Conservation (phyloP, 2,329 filamentous ascomycete species). For the Xylariales sp. region DNA sequence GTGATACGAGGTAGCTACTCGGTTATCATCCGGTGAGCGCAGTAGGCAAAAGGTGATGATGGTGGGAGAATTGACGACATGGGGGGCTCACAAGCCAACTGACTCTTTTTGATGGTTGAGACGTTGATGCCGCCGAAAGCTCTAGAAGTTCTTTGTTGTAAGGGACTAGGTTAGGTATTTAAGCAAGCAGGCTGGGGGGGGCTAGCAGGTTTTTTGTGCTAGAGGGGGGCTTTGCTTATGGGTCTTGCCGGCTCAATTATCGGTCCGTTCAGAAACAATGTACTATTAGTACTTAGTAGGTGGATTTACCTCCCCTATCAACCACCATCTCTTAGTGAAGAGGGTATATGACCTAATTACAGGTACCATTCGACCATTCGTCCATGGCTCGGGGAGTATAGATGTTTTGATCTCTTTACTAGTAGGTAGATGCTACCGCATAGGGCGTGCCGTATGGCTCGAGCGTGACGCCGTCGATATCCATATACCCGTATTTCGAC, state of each 20-base stretch:
- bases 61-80: constrained; percentile 43
- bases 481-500: constrained; percentile 49
- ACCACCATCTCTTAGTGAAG: too few species aligned
- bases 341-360: too few species aligned
- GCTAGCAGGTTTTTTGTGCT: neutral
- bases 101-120: constrained; percentile 38
- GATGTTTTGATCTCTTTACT: too few species aligned
- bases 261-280: constrained; percentile 13
- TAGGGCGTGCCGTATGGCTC: constrained; percentile 50
- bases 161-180: constrained; percentile 23
- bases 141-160: constrained; percentile 47
- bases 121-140: constrained; percentile 46
- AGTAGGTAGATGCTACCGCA: neutral
- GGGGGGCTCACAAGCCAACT: constrained; percentile 45
- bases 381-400: too few species aligned
- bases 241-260: constrained; percentile 29
- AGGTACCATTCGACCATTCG: too few species aligned
- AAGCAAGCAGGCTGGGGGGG: constrained; percentile 9
- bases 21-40: constrained; percentile 46
- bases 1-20: constrained; percentile 45
- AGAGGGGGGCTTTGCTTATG: constrained; percentile 14
- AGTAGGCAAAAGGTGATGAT: constrained; percentile 39
- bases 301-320: too few species aligned
- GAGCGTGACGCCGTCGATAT: constrained; percentile 49
- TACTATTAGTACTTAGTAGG: too few species aligned